These are phyloP conservation scores for Coccomyxa sp. DNA, from an alignment of 139 green algal genomes.

Conservation along the genomic window DNA sequence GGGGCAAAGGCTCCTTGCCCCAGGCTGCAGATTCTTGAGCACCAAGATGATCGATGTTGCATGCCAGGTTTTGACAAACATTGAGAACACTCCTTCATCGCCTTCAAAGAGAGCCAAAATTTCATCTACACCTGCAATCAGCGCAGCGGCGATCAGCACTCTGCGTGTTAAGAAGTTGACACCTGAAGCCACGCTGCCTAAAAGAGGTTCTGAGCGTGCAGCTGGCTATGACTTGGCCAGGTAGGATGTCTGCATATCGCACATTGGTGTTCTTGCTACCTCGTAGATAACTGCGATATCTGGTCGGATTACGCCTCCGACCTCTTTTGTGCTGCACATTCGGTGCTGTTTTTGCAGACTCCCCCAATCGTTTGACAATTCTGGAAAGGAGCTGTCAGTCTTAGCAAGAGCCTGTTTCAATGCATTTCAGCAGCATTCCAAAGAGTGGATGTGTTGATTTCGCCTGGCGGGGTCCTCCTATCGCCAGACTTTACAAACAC, in stretches of 20 bases:
- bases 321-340: neutral
- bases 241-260: slow-evolving; percentile 30
- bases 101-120: neutral
- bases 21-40: no score
- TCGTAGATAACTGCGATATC: neutral
- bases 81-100: neutral
- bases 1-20: no score
- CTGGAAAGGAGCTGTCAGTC: neutral
- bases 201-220: slow-evolving; percentile 71
- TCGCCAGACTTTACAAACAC: no score
- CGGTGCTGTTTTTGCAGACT: neutral
- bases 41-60: no score
- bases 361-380: neutral
- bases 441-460: neutral
- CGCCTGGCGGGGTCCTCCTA: neutral
- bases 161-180: slow-evolving; percentile 84
- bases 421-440: no score
- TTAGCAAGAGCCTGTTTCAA: neutral
- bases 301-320: neutral
- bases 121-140: neutral
- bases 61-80: no score
- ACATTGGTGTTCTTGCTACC: neutral
- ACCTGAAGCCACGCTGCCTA: slow-evolving; percentile 75
- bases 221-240: slow-evolving; percentile 93
- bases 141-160: neutral